These are phyloP conservation scores for Limnanthes douglasii DNA, from an alignment of 345 rosid species.

Conservation along the genomic window DNA sequence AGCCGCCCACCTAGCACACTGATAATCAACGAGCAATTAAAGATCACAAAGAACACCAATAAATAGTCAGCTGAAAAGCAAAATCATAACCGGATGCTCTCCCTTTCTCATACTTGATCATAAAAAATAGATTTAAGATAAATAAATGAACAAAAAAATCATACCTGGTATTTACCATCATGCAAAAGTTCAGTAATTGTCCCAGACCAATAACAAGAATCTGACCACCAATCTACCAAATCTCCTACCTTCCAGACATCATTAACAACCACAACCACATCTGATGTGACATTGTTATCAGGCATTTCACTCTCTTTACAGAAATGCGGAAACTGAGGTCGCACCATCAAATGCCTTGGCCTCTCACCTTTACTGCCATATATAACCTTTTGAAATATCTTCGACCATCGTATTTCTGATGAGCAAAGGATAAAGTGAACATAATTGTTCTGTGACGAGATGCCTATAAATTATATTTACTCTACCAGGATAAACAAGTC, in stretches of 20 bases:
- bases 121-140: not conserved
- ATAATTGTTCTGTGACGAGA: too few species aligned
- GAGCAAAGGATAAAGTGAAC: too few species aligned
- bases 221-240: conserved; percentile 60
- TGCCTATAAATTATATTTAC: too few species aligned
- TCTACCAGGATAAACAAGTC: too few species aligned
- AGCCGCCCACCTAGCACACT: too few species aligned
- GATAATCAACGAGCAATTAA: too few species aligned
- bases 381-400: conserved; percentile 16
- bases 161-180: conserved; percentile 27
- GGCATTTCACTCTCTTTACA: conserved; percentile 23
- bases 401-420: conserved; percentile 20
- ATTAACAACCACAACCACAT: conserved; percentile 22
- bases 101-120: too few species aligned
- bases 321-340: conserved; percentile 40
- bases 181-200: conserved; percentile 18
- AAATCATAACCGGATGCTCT: not conserved
- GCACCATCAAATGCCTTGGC: conserved; percentile 28
- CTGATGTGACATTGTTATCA: conserved; percentile 12
- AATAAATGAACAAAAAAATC: not conserved
- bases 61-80: not conserved
- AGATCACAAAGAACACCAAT: not conserved
- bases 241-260: conserved; percentile 48
- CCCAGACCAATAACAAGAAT: conserved; percentile 48
- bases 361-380: not conserved